phyloP scores from a whole-genome alignment of 2,329 filamentous ascomycete species.

The Cephalotrichum gorgonifer region DNA sequence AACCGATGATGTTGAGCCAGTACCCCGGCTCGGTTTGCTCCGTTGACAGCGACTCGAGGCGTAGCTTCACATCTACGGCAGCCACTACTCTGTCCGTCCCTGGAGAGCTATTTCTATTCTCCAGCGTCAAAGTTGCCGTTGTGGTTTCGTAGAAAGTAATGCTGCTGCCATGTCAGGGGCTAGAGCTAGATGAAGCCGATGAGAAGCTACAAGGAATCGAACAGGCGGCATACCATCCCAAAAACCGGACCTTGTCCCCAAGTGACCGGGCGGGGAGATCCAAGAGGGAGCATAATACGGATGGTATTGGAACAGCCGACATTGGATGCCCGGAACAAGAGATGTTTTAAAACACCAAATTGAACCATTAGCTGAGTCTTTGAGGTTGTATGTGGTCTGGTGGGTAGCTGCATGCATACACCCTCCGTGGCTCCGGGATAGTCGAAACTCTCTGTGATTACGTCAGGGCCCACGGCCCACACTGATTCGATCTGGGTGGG shows the following conservation, averaged over 20 bases:
- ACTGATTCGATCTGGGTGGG: background rate
- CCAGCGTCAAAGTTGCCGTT: constrained; percentile 53
- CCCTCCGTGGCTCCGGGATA: too few relatives aligned
- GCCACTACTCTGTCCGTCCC: constrained; percentile 33
- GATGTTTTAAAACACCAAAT: background rate
- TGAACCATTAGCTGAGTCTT: too few relatives aligned
- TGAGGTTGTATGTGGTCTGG: too few relatives aligned
- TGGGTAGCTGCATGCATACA: too few relatives aligned
- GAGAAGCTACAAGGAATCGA: constrained; percentile 1
- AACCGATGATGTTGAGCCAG: constrained; percentile 86
- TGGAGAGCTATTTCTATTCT: constrained; percentile 61
- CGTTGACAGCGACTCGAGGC: constrained; percentile 54
- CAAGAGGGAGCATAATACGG: constrained; percentile 54
- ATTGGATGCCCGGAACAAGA: constrained; percentile 18
- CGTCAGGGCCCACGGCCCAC: too few relatives aligned
- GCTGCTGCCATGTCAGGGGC: constrained; percentile 19
- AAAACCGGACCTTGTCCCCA: constrained; percentile 76
- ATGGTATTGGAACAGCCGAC: constrained; percentile 53
- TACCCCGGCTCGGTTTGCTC: constrained; percentile 61
- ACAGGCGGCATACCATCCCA: constrained; percentile 65
- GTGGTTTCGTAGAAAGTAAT: constrained; percentile 39
- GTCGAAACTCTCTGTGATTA: too few relatives aligned
- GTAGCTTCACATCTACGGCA: constrained; percentile 59
- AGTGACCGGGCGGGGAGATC: constrained; percentile 39
- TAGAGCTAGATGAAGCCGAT: constrained; percentile 4